A percentile compares a stretch with the other conserved stretches of the same genome.
Evolutionary conservation across 352 stramenopile species (phyloP).

Genomic region (Chrysophaeum taylorii): DNA sequence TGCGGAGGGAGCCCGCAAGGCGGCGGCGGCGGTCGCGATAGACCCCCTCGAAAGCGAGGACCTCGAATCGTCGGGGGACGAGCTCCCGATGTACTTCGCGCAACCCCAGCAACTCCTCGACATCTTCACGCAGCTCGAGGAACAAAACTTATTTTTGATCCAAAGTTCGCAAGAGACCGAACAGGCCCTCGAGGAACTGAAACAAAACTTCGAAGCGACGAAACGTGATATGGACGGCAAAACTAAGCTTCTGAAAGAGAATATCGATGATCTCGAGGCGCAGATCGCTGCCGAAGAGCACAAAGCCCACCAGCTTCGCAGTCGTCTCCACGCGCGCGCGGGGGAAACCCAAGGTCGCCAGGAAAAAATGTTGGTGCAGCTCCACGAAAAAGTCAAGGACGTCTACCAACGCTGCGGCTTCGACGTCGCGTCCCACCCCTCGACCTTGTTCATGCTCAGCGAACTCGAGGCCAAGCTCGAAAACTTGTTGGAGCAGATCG

Average conservation of each 20-base stretch:
- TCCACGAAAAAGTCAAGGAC: constrained; percentile 59
- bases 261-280: constrained; percentile 73
- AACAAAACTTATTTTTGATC: constrained; percentile 89
- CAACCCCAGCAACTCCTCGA: constrained; percentile 79
- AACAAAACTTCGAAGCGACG: constrained; percentile 67
- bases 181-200: constrained; percentile 82
- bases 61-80: constrained; percentile 53
- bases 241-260: constrained; percentile 55
- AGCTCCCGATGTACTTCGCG: constrained; percentile 88
- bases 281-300: constrained; percentile 69
- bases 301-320: constrained; percentile 59
- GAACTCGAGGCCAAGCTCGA: constrained; percentile 76
- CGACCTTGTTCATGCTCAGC: constrained; percentile 81
- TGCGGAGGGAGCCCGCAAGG: constrained; percentile 26
- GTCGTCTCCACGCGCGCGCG: constrained; percentile 46
- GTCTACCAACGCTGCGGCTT: constrained; percentile 84
- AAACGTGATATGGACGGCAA: constrained; percentile 74
- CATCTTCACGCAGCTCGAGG: constrained; percentile 79
- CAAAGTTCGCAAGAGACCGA: constrained; percentile 88
- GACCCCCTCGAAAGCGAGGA: constrained; percentile 34
- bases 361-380: constrained; percentile 69
- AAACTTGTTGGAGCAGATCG: constrained; percentile 72
- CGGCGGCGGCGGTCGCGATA: constrained; percentile 6
- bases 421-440: constrained; percentile 74
- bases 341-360: constrained; percentile 68